A percentile compares a stretch with the other conserved stretches of the same genome.
Evolutionary conservation across 495 filamentous ascomycete genomes (phyloP).

Genomic region (Xylaria sp.): DNA sequence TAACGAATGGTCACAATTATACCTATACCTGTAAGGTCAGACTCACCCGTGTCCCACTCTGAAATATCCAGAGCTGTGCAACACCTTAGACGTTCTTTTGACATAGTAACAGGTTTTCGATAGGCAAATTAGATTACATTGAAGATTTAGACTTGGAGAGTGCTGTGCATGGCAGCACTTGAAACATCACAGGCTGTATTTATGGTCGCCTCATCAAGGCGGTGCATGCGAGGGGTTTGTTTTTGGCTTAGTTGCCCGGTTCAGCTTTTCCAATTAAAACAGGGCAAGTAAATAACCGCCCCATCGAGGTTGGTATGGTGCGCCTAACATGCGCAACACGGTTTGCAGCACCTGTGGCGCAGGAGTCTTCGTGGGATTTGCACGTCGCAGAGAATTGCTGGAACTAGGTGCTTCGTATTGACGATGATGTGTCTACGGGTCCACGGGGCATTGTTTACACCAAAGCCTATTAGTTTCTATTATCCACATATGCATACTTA

Average conservation of each 20-base stretch:
- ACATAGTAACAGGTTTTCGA: not conserved
- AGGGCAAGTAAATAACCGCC: not conserved
- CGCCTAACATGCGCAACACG: not conserved
- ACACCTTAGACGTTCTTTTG: not conserved
- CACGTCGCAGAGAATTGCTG: not conserved
- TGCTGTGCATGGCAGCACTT: not conserved
- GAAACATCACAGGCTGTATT: not conserved
- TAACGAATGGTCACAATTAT: not conserved
- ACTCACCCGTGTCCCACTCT: slow-evolving; percentile 17
- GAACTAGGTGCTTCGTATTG: not conserved
- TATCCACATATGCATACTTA: not conserved
- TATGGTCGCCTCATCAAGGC: not conserved
- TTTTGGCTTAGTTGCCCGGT: not conserved
- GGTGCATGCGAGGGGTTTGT: slow-evolving; percentile 1
- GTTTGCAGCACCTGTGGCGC: not conserved
- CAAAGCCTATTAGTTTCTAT: not conserved
- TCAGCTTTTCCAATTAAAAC: not conserved
- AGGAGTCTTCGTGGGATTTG: not conserved
- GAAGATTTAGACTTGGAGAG: not conserved
- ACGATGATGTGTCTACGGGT: not conserved
- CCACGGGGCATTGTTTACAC: not conserved
- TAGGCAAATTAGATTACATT: not conserved
- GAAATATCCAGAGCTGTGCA: not conserved
- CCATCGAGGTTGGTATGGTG: not conserved
- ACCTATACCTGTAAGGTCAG: not conserved